Evolutionary conservation across 2,329 filamentous ascomycete species (phyloP).

Genomic region (Fusarium sp.): DNA sequence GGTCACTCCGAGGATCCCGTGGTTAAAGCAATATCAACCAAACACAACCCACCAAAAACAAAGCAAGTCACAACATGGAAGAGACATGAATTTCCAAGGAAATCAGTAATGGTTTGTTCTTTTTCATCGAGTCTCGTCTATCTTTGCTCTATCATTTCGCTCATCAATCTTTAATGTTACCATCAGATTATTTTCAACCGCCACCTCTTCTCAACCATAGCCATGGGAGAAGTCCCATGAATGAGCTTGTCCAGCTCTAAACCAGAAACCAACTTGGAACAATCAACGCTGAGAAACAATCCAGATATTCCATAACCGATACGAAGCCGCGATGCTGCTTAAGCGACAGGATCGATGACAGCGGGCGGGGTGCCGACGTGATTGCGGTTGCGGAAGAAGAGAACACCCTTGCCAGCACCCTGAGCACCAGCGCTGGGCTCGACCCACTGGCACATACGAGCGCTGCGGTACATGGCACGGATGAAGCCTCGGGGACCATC

Average conservation of each 20-base stretch:
- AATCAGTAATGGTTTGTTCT: slow-evolving; percentile 27
- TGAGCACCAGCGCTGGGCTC: slow-evolving; percentile 87
- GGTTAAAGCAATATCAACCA: background rate
- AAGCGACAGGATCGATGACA: slow-evolving; percentile 38
- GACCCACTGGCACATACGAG: slow-evolving; percentile 95
- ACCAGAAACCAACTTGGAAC: slow-evolving; percentile 39
- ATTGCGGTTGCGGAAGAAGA: slow-evolving; percentile 97
- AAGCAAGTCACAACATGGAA: background rate
- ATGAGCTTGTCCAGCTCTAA: slow-evolving; percentile 10
- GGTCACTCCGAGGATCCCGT: slow-evolving; percentile 29
- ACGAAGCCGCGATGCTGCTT: slow-evolving; percentile 3
- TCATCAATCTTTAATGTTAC: slow-evolving; percentile 29
- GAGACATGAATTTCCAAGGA: background rate
- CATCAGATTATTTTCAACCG: slow-evolving; percentile 29
- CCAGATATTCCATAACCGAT: slow-evolving; percentile 14
- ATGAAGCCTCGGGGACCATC: slow-evolving; percentile 88
- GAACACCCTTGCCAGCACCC: slow-evolving; percentile 84
- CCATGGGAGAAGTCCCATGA: slow-evolving; percentile 18
- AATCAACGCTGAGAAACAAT: slow-evolving; percentile 39
- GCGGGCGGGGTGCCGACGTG: slow-evolving; percentile 74
- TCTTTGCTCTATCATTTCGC: slow-evolving; percentile 36
- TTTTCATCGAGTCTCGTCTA: slow-evolving; percentile 37
- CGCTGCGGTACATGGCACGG: slow-evolving; percentile 81
- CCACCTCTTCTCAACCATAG: slow-evolving; percentile 16
- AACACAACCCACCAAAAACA: slow-evolving; percentile 10